Conservation (phyloP, 495 filamentous ascomycete genomes). For the Elasticomyces elasticus region DNA sequence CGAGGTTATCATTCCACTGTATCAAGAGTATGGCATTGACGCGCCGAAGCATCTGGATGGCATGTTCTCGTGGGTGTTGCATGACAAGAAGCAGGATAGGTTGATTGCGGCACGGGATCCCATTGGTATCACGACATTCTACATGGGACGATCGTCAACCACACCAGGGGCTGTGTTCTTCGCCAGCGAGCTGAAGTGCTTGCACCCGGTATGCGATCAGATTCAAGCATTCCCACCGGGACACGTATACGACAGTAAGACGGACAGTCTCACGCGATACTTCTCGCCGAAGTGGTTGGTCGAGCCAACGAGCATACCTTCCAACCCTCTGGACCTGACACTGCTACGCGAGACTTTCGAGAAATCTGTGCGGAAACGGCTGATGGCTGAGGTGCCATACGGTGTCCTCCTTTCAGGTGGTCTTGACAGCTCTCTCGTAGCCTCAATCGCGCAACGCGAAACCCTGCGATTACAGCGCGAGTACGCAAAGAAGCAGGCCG, state of each 20-base stretch:
- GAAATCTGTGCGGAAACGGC: constrained; percentile 82
- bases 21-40: constrained; percentile 82
- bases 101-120: constrained; percentile 90
- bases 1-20: constrained; percentile 94
- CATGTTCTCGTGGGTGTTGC: constrained; percentile 99
- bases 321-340: constrained; percentile 72
- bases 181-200: constrained; percentile 89
- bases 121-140: constrained; percentile 95
- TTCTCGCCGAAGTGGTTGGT: constrained; percentile 82
- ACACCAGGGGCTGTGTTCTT: constrained; percentile 85
- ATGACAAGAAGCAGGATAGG: constrained; percentile 84
- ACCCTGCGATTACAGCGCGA: constrained; percentile 61
- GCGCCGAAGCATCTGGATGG: constrained; percentile 91
- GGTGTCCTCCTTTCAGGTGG: constrained; percentile 92
- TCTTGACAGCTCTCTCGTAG: constrained; percentile 89
- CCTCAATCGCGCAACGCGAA: constrained; percentile 89
- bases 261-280: constrained; percentile 69
- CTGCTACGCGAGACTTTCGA: constrained; percentile 70
- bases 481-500: constrained; percentile 21
- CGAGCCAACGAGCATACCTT: constrained; percentile 67
- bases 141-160: constrained; percentile 77
- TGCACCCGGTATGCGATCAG: constrained; percentile 89
- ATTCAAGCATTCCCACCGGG: constrained; percentile 91
- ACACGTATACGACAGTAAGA: constrained; percentile 89
- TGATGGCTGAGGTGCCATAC: constrained; percentile 98